Conservation (phyloP, 495 filamentous ascomycete genomes). For the Cudoniella acicularis region DNA sequence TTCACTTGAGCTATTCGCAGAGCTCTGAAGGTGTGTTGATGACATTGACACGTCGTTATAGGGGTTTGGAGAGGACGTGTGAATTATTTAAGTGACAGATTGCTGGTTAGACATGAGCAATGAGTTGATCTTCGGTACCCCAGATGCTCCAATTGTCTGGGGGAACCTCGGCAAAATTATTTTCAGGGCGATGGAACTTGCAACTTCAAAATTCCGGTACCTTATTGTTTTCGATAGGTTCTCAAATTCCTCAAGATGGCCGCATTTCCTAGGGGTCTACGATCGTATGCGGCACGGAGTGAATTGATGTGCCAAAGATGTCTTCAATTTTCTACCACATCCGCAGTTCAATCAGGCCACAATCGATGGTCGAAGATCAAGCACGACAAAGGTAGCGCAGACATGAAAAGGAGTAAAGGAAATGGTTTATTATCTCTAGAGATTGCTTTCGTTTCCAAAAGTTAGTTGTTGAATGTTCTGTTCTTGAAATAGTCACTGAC, state of each 20-base stretch:
- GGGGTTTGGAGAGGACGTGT: slow-evolving; percentile 7
- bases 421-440: slow-evolving; percentile 43
- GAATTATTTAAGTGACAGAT: not conserved
- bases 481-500: not conserved
- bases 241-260: slow-evolving; percentile 13
- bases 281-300: slow-evolving; percentile 4
- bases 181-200: not conserved
- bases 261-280: slow-evolving; percentile 22
- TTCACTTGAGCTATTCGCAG: slow-evolving; percentile 31
- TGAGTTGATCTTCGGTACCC: not conserved
- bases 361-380: slow-evolving; percentile 93
- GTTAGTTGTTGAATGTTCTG: slow-evolving; percentile 29
- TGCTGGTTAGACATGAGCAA: not conserved
- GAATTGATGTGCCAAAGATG: slow-evolving; percentile 40
- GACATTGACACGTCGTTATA: slow-evolving; percentile 18
- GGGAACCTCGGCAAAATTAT: slow-evolving; percentile 7
- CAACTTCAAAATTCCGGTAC: not conserved
- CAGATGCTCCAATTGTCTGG: not conserved
- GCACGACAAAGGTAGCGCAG: slow-evolving; percentile 85
- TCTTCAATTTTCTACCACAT: slow-evolving; percentile 49
- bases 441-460: slow-evolving; percentile 49
- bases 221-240: not conserved
- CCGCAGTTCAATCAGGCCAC: slow-evolving; percentile 61
- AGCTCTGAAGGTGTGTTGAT: slow-evolving; percentile 20
- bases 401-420: slow-evolving; percentile 52